A percentile compares a stretch with the other conserved stretches of the same genome.
Evolutionary conservation across 257 asterid species (phyloP).

Genomic region (Plantago elongata): DNA sequence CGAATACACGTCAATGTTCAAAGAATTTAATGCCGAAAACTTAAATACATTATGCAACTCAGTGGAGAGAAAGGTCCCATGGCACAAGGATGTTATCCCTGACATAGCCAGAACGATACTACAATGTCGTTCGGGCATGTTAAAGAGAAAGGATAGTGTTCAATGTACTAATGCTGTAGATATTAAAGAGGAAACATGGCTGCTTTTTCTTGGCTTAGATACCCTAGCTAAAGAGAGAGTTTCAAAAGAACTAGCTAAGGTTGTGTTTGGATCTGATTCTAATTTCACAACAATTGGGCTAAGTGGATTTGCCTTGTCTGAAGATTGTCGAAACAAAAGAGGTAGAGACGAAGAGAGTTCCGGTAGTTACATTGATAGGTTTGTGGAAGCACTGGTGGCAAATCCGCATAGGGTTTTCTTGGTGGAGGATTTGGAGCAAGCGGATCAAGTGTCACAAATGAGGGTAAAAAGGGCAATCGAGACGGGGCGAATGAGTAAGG

Average conservation of each 20-base stretch:
- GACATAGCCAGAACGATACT: slow-evolving; percentile 57
- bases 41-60: slow-evolving; percentile 53
- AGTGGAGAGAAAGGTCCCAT: slow-evolving; percentile 58
- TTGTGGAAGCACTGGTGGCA: slow-evolving; percentile 32
- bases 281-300: slow-evolving; percentile 33
- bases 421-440: slow-evolving; percentile 55
- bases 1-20: slow-evolving; percentile 45
- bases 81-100: slow-evolving; percentile 49
- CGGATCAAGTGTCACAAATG: slow-evolving; percentile 39
- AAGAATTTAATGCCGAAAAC: slow-evolving; percentile 52
- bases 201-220: slow-evolving; percentile 59
- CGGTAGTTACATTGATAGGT: slow-evolving; percentile 38
- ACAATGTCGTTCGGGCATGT: slow-evolving; percentile 74
- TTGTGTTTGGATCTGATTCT: slow-evolving; percentile 65
- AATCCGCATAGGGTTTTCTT: slow-evolving; percentile 68
- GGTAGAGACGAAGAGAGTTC: slow-evolving; percentile 48
- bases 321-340: slow-evolving; percentile 41
- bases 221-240: slow-evolving; percentile 51
- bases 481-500: slow-evolving; percentile 37
- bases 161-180: background rate
- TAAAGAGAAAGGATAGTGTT: slow-evolving; percentile 25
- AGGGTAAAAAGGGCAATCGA: slow-evolving; percentile 52
- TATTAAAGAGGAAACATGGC: slow-evolving; percentile 68
- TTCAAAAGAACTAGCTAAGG: slow-evolving; percentile 60
- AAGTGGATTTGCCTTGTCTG: slow-evolving; percentile 37